phyloP scores from a whole-genome alignment of 768 basidiomycete species.

The Kwoniella sp. region DNA sequence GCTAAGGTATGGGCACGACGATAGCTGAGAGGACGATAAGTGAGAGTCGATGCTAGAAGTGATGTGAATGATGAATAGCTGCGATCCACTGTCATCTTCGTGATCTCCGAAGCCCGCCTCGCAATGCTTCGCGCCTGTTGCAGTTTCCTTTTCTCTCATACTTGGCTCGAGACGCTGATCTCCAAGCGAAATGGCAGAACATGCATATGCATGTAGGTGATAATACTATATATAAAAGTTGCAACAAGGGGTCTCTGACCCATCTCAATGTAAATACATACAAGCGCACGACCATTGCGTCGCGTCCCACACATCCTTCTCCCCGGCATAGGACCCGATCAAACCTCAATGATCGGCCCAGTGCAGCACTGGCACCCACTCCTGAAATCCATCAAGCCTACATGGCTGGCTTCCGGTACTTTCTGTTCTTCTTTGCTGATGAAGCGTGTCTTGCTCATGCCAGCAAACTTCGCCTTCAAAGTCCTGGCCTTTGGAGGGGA shows the following conservation, averaged over 20 bases:
- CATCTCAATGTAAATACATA: not conserved
- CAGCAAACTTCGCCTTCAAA: too few species aligned
- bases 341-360: constrained; percentile 28
- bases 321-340: too few species aligned
- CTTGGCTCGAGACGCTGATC: too few species aligned
- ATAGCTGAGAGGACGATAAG: too few species aligned
- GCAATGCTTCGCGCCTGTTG: too few species aligned
- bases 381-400: constrained; percentile 16
- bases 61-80: too few species aligned
- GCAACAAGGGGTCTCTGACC: not conserved
- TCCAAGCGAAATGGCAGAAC: too few species aligned
- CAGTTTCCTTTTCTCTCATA: too few species aligned
- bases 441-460: not conserved
- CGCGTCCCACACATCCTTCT: not conserved
- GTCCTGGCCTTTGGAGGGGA: not conserved
- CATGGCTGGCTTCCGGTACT: not conserved
- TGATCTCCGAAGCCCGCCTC: too few species aligned
- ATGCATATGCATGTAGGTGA: not conserved
- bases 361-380: constrained; percentile 23
- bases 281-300: not conserved
- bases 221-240: not conserved
- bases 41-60: too few species aligned
- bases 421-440: not conserved
- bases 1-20: too few species aligned
- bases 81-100: too few species aligned